phyloP scores from a whole-genome alignment of 192 early-diverging fungal species.

The Backusella psychrophila region DNA sequence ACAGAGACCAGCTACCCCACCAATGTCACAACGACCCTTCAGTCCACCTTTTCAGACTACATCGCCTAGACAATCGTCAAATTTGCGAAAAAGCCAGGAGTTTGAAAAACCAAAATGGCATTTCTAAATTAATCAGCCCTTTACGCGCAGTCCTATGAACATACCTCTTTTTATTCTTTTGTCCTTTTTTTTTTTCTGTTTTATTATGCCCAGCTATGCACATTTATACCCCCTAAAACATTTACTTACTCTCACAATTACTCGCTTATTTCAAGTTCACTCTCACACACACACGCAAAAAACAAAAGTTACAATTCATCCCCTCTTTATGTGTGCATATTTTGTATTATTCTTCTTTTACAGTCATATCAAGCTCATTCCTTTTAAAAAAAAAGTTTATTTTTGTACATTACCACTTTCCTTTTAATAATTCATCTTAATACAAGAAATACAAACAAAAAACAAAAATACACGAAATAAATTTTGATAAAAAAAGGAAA shows the following conservation, averaged over 20 bases:
- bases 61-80: conserved; percentile 8
- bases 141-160: neutral
- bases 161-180: neutral
- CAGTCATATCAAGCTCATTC: conserved; percentile 1
- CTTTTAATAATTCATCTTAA: neutral
- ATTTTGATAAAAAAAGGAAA: neutral
- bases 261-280: neutral
- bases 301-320: neutral
- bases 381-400: neutral
- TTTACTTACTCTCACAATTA: neutral
- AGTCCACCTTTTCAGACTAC: neutral
- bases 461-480: neutral
- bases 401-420: neutral
- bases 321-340: neutral
- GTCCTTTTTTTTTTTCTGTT: neutral
- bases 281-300: neutral
- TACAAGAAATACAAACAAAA: neutral
- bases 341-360: conserved; percentile 3
- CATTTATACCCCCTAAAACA: neutral
- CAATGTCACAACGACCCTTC: neutral
- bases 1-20: neutral
- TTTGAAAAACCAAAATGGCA: conserved; percentile 16
- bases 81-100: conserved; percentile 9
- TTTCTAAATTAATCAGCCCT: conserved; percentile 6
- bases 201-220: neutral